phyloP scores from a whole-genome alignment of 768 basidiomycete genomes.

The Pluteus cervinus region DNA sequence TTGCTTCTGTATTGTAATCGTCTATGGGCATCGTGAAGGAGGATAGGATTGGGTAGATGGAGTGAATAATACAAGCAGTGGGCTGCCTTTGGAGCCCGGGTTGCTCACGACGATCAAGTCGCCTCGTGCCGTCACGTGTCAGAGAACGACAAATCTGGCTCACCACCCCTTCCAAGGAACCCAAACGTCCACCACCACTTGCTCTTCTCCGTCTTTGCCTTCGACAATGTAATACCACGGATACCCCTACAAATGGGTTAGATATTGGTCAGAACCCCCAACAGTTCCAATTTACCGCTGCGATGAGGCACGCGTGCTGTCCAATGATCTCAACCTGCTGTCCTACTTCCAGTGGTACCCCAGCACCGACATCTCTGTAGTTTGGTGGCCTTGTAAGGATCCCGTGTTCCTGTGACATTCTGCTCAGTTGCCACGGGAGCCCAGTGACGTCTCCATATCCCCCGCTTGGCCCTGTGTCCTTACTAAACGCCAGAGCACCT shows the following conservation, averaged over 20 bases:
- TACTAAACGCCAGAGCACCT: constrained; percentile 82
- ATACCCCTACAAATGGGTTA: constrained; percentile 35
- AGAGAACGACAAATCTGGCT: background rate
- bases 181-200: constrained; percentile 74
- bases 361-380: no score
- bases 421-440: constrained; percentile 55
- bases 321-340: constrained; percentile 68
- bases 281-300: constrained; percentile 38
- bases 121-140: constrained; percentile 2
- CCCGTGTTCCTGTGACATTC: constrained; percentile 78
- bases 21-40: constrained; percentile 45
- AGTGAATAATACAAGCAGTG: no score
- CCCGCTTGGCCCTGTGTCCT: constrained; percentile 71
- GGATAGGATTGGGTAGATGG: constrained; percentile 8
- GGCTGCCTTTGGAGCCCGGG: background rate
- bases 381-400: constrained; percentile 52
- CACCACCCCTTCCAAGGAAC: constrained; percentile 92
- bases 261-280: background rate
- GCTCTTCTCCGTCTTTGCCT: constrained; percentile 40
- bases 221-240: constrained; percentile 86
- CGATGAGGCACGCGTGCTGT: constrained; percentile 81
- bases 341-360: constrained; percentile 43
- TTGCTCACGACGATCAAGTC: background rate
- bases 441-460: constrained; percentile 71
- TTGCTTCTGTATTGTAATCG: constrained; percentile 76